These are phyloP conservation scores for Inonotus hispidus DNA, from an alignment of 1,284 basidiomycete species.

Conservation along the genomic window DNA sequence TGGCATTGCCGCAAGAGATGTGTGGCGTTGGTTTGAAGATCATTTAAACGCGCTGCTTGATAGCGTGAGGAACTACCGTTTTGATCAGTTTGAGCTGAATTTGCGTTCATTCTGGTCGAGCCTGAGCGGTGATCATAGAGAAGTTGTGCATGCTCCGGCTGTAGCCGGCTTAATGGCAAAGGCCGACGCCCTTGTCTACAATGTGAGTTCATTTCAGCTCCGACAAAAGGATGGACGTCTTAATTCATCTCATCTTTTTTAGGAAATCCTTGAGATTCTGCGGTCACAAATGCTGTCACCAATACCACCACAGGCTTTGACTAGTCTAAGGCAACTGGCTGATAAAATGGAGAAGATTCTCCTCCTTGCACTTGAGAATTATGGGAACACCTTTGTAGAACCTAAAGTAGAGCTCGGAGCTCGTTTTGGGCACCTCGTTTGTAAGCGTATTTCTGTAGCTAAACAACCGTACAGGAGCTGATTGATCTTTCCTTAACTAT, in stretches of 20 bases:
- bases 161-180: constrained; percentile 84
- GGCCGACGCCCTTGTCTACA: constrained; percentile 83
- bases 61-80: constrained; percentile 68
- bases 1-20: constrained; percentile 70
- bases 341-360: constrained; percentile 89
- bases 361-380: constrained; percentile 71
- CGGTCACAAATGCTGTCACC: constrained; percentile 78
- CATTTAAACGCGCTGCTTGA: constrained; percentile 77
- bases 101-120: constrained; percentile 78
- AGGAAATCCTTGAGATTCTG: constrained; percentile 84
- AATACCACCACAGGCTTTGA: constrained; percentile 61
- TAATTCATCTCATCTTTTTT: constrained; percentile 17
- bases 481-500: constrained; percentile 12
- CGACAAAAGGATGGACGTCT: neutral
- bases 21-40: constrained; percentile 83
- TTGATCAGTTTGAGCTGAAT: constrained; percentile 84
- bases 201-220: constrained; percentile 46
- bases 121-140: constrained; percentile 67
- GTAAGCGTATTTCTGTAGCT: constrained; percentile 42
- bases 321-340: constrained; percentile 73
- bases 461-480: constrained; percentile 2
- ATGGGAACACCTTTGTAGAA: constrained; percentile 85
- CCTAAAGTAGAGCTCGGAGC: constrained; percentile 86
- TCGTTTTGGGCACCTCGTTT: constrained; percentile 81
- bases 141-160: constrained; percentile 81